phyloP scores from a whole-genome alignment of 257 asterid species.

The Petrea volubilis region DNA sequence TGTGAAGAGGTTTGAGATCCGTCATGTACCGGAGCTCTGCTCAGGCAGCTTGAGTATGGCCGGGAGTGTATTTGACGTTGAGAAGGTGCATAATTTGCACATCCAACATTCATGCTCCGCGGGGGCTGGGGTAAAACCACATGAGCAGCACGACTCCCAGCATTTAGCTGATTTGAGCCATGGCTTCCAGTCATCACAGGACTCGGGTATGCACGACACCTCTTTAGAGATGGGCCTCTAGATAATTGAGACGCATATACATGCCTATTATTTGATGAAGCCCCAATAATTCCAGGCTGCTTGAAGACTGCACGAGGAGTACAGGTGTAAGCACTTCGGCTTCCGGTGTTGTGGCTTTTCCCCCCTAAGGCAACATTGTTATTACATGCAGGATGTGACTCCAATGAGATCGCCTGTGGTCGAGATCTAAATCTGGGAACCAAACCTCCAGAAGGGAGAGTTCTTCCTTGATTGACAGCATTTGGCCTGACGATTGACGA shows the following conservation, averaged over 20 bases:
- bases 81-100: conserved; percentile 16
- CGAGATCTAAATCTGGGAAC: conserved; percentile 33
- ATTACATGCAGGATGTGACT: conserved; percentile 19
- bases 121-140: conserved; percentile 17
- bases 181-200: conserved; percentile 13
- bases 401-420: conserved; percentile 26
- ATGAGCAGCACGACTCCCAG: conserved; percentile 20
- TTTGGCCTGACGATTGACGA: conserved; percentile 32
- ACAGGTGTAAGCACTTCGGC: conserved; percentile 26
- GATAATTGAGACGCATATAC: conserved; percentile 26
- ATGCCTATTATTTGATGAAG: conserved; percentile 26
- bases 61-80: conserved; percentile 33
- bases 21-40: conserved; percentile 22
- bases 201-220: conserved; percentile 25
- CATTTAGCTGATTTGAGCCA: conserved; percentile 27
- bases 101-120: conserved; percentile 16
- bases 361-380: conserved; percentile 27
- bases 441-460: conserved; percentile 29
- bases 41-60: conserved; percentile 25
- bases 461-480: conserved; percentile 24
- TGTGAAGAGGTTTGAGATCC: conserved; percentile 39
- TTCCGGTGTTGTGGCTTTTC: conserved; percentile 30
- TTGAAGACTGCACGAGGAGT: conserved; percentile 35
- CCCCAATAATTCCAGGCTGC: conserved; percentile 31
- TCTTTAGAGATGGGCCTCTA: conserved; percentile 25